Evolutionary conservation across 2,329 filamentous ascomycete genomes (phyloP).

Genomic region (Aspergillus spinulosporus): DNA sequence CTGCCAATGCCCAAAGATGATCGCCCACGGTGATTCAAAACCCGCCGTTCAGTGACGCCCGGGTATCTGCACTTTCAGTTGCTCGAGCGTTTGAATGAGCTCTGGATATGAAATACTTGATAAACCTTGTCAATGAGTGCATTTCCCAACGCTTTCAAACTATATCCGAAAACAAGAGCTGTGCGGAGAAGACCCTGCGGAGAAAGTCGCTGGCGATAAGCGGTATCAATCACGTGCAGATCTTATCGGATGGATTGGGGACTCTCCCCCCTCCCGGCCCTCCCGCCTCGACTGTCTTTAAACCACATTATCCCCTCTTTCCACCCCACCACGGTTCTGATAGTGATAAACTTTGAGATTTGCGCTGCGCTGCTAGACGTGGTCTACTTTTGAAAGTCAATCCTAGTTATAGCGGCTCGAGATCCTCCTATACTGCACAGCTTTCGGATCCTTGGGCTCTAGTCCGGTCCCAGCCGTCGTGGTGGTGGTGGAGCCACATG

Average conservation of each 20-base stretch:
- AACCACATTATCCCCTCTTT: background rate
- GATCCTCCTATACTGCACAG: slow-evolving; percentile 7
- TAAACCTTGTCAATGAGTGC: too few species aligned
- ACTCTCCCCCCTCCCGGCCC: slow-evolving; percentile 23
- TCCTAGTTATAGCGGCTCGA: background rate
- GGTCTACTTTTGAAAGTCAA: slow-evolving; percentile 1
- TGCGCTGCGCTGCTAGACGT: slow-evolving; percentile 12
- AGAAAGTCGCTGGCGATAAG: slow-evolving; percentile 10
- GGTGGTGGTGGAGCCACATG: slow-evolving; percentile 10
- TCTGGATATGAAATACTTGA: too few species aligned
- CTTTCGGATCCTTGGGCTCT: slow-evolving; percentile 7
- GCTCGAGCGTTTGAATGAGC: background rate
- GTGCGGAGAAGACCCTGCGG: background rate
- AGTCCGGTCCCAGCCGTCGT: slow-evolving; percentile 7
- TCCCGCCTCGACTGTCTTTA: slow-evolving; percentile 4
- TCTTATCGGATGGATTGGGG: slow-evolving; percentile 14
- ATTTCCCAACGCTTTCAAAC: too few species aligned
- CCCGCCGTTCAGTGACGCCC: background rate
- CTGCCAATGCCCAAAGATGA: slow-evolving; percentile 79
- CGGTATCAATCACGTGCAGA: slow-evolving; percentile 7
- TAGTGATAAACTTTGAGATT: slow-evolving; percentile 5
- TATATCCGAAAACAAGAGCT: too few species aligned
- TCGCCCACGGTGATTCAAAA: slow-evolving; percentile 22
- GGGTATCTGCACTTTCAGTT: slow-evolving; percentile 1
- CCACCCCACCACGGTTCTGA: slow-evolving; percentile 10